Evolutionary conservation across 805 yeast genomes (phyloP), one percentile per base, ranked within the genome.

Genomic region (Lachancea waltii): DNA sequence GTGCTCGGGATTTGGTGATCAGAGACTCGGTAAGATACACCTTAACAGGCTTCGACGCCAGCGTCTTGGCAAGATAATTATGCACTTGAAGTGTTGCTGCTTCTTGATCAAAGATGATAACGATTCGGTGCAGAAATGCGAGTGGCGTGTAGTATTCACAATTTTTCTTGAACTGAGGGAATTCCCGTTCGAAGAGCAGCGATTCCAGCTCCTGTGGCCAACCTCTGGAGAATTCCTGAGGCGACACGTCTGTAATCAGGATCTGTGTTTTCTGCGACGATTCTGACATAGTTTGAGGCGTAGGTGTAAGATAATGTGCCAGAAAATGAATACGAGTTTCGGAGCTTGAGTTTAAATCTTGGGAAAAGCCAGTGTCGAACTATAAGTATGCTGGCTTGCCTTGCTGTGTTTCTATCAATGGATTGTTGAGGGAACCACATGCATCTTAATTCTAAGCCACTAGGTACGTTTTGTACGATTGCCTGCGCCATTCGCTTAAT

Each of bases 81-180:
- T 39, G 55, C 3, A 63, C 49, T 6, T 45, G 22, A 3, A 15
- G 4, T 0, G 70, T 56, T 3, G 50, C 39, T 4, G 30, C 37
- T 29, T 56, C 61, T 26, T 53, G 48, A 26, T 50, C 51, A n/a
- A 65, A 42, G 3, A 63, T 60, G 11, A 66, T 60, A 48, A 58
- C 72, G 45, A 57, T 58, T 47, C 79, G 72, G 52, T 61, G 66
- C 40, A 56, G 60, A 51, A 50, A 75, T 21, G 52, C 58, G 45
- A 56, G 60, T 45, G 60, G 73, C 15, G 68, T 69, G 51, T 58
- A 66, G 32, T 62, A 60, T 25, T 52, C 42, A 36, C 51, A 26
- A 18, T 49, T 47, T 2, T 41, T 8, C 30, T 38, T 47, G 16
- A 55, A 45, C 5, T 49, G 35, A 2, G 58, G 57, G 37, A 54